Evolutionary conservation across 495 filamentous ascomycete species (phyloP).

Genomic region (Friedmanniomyces simplex): DNA sequence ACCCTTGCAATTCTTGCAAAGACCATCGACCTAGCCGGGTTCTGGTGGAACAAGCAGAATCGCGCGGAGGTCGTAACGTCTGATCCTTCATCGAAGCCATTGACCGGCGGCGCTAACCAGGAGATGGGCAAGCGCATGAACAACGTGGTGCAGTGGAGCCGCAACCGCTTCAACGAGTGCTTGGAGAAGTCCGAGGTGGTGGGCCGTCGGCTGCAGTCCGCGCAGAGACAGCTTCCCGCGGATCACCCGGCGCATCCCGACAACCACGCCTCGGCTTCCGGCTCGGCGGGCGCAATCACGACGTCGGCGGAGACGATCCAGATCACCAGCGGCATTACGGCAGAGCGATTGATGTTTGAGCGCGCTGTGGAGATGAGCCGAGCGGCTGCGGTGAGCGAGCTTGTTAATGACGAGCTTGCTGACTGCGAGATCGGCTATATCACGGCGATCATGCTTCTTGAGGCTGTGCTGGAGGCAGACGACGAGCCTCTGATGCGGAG

Average conservation of each 20-base stretch:
- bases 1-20: slow-evolving; percentile 77
- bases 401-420: slow-evolving; percentile 75
- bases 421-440: slow-evolving; percentile 90
- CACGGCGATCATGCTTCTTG: slow-evolving; percentile 85
- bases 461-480: slow-evolving; percentile 83
- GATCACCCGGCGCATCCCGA: slow-evolving; percentile 79
- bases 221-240: slow-evolving; percentile 69
- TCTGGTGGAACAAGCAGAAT: slow-evolving; percentile 71
- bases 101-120: slow-evolving; percentile 24
- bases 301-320: slow-evolving; percentile 53
- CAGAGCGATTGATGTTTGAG: slow-evolving; percentile 97
- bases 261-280: slow-evolving; percentile 52
- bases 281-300: slow-evolving; percentile 36
- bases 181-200: slow-evolving; percentile 91
- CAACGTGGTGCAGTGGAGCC: slow-evolving; percentile 87
- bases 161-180: slow-evolving; percentile 88
- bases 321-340: slow-evolving; percentile 70
- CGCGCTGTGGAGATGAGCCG: slow-evolving; percentile 94
- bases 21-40: slow-evolving; percentile 91
- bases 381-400: slow-evolving; percentile 85
- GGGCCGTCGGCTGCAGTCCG: slow-evolving; percentile 72
- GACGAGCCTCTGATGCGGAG: slow-evolving; percentile 41
- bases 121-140: slow-evolving; percentile 56
- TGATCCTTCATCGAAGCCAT: slow-evolving; percentile 22
- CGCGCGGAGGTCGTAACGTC: slow-evolving; percentile 48